phyloP scores from a whole-genome alignment of 1,139 yeast species.

The Entelexis sorbosivorans region DNA sequence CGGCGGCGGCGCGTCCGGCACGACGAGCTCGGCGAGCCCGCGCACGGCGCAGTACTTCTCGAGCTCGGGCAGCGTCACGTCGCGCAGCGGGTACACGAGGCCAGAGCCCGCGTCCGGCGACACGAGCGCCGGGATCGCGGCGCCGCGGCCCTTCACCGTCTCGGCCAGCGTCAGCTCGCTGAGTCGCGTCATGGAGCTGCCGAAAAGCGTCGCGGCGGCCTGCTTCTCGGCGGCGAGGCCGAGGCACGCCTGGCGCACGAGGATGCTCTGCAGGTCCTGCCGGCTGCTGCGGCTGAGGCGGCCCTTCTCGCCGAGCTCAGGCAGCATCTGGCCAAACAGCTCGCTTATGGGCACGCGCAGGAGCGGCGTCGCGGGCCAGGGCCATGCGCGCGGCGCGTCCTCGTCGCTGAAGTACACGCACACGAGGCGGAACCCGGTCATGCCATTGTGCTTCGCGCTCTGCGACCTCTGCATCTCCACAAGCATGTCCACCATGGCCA shows the following conservation, averaged over 20 bases:
- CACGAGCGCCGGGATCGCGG: conserved; percentile 41
- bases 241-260: conserved; percentile 12
- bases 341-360: not conserved
- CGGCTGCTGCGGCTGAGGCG: conserved; percentile 18
- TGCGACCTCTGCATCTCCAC: conserved; percentile 55
- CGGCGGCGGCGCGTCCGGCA: conserved; percentile 23
- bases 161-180: conserved; percentile 70
- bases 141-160: conserved; percentile 86
- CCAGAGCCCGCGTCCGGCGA: conserved; percentile 24
- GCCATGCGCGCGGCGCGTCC: conserved; percentile 9
- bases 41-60: conserved; percentile 40
- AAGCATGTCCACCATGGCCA: conserved; percentile 58
- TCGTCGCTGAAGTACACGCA: conserved; percentile 41
- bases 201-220: conserved; percentile 41
- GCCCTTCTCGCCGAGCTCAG: conserved; percentile 5
- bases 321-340: conserved; percentile 1
- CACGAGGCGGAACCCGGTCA: conserved; percentile 54
- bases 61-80: conserved; percentile 57
- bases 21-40: conserved; percentile 25
- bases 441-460: conserved; percentile 45
- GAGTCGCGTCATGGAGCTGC: conserved; percentile 71
- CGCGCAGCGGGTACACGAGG: conserved; percentile 58
- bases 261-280: conserved; percentile 21
- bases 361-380: conserved; percentile 9
- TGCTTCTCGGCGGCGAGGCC: conserved; percentile 11